These are phyloP conservation scores for Leccinum arenicola DNA, from an alignment of 768 basidiomycete genomes.

Conservation along the genomic window DNA sequence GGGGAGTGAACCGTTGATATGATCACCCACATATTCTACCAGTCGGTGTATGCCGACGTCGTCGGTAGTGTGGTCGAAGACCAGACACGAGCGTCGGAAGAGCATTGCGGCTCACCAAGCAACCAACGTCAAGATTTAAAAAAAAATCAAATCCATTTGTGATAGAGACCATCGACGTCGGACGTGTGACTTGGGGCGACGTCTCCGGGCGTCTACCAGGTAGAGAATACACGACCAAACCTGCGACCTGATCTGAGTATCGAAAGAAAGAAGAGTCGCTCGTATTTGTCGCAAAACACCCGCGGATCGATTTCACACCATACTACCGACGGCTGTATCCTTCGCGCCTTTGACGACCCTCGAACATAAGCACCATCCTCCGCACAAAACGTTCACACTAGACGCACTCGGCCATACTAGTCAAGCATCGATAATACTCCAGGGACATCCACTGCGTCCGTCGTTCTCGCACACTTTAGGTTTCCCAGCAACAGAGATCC, in stretches of 20 bases:
- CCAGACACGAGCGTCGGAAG: neutral
- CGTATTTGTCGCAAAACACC: neutral
- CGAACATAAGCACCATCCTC: neutral
- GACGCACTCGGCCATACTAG: neutral
- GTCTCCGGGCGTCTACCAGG: neutral
- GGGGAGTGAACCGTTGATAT: neutral
- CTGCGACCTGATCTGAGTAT: neutral
- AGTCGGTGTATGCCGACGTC: neutral
- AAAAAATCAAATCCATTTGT: neutral
- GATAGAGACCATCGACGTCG: neutral
- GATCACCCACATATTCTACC: neutral
- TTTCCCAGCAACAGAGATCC: neutral
- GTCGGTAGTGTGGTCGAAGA: conserved; percentile 1
- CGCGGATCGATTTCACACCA: conserved; percentile 10
- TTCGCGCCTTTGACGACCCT: neutral
- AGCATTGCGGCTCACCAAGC: neutral
- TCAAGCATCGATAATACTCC: neutral
- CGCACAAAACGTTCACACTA: neutral
- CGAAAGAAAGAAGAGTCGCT: neutral
- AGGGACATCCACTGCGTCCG: neutral
- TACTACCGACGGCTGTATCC: neutral
- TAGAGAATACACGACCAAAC: conserved; percentile 1
- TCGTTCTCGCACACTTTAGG: neutral
- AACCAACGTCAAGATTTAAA: neutral
- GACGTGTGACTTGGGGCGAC: neutral